Evolutionary conservation across 805 yeast genomes (phyloP).

Genomic region (Wickerhamia fluorescens): DNA sequence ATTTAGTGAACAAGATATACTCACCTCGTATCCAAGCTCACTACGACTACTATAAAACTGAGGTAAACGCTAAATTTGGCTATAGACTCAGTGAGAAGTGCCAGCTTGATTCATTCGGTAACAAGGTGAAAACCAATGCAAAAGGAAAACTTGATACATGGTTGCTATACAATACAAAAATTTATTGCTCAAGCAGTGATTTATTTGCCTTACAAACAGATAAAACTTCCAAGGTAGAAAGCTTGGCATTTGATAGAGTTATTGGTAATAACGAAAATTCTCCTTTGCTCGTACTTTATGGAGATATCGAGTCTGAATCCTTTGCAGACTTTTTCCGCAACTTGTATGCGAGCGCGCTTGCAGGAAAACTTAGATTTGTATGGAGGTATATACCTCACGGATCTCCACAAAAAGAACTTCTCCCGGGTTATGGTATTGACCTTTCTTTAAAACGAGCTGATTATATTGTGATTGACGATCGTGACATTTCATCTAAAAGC

Average conservation of each 20-base stretch:
- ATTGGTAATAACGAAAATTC: slow-evolving; percentile 43
- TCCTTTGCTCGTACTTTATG: slow-evolving; percentile 63
- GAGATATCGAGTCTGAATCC: slow-evolving; percentile 44
- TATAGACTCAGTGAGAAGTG: slow-evolving; percentile 14
- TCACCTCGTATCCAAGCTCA: slow-evolving; percentile 65
- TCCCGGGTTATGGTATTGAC: slow-evolving; percentile 61
- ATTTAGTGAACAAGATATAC: slow-evolving; percentile 39
- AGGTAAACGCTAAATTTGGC: slow-evolving; percentile 20
- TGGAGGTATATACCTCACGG: slow-evolving; percentile 60
- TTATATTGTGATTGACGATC: slow-evolving; percentile 58
- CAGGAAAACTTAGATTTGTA: slow-evolving; percentile 63
- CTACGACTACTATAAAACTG: slow-evolving; percentile 41
- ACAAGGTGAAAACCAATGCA: slow-evolving; percentile 12
- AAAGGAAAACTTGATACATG: slow-evolving; percentile 29
- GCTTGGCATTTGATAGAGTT: slow-evolving; percentile 51
- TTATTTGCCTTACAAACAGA: slow-evolving; percentile 71
- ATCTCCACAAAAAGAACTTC: slow-evolving; percentile 12
- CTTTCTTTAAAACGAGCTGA: slow-evolving; percentile 60
- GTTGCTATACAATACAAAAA: slow-evolving; percentile 43
- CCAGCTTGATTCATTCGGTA: slow-evolving; percentile 27
- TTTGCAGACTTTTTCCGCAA: slow-evolving; percentile 54
- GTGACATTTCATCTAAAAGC: slow-evolving; percentile 29
- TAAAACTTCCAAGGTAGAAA: slow-evolving; percentile 15
- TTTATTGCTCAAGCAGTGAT: slow-evolving; percentile 63
- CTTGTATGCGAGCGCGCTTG: slow-evolving; percentile 49